These are phyloP conservation scores for Exophiala dermatitidis DNA, from an alignment of 2,329 filamentous ascomycete genomes.

Conservation along the genomic window DNA sequence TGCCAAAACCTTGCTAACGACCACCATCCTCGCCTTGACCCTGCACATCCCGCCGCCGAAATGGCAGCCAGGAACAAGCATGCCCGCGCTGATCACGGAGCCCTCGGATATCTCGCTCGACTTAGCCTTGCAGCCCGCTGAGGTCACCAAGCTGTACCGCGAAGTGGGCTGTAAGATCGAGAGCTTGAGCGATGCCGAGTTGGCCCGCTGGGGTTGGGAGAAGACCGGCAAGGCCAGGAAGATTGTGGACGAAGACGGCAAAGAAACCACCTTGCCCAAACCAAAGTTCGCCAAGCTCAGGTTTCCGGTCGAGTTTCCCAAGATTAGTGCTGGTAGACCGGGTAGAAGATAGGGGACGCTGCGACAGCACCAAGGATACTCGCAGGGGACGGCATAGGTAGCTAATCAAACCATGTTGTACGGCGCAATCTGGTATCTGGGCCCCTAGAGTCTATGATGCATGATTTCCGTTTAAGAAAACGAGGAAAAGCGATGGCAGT, in stretches of 20 bases:
- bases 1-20: constrained; percentile 39
- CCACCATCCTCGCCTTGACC: constrained; percentile 41
- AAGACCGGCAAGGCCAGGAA: constrained; percentile 46
- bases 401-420: neutral
- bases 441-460: no score
- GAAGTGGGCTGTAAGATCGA: constrained; percentile 42
- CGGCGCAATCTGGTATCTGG: no score
- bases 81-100: constrained; percentile 35
- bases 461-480: no score
- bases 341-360: neutral
- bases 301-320: constrained; percentile 78
- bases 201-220: constrained; percentile 36
- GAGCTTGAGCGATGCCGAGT: constrained; percentile 37
- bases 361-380: neutral
- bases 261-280: constrained; percentile 46
- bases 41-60: constrained; percentile 41
- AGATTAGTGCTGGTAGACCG: constrained; percentile 31
- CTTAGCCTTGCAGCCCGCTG: constrained; percentile 34
- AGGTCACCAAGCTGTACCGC: constrained; percentile 37
- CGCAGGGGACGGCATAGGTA: neutral
- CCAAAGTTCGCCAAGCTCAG: constrained; percentile 61
- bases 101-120: constrained; percentile 42
- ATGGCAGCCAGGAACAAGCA: constrained; percentile 34
- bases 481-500: neutral
- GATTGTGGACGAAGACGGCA: constrained; percentile 57